Evolutionary conservation across 139 green algal species (phyloP).

Genomic region (Volvox africanus): DNA sequence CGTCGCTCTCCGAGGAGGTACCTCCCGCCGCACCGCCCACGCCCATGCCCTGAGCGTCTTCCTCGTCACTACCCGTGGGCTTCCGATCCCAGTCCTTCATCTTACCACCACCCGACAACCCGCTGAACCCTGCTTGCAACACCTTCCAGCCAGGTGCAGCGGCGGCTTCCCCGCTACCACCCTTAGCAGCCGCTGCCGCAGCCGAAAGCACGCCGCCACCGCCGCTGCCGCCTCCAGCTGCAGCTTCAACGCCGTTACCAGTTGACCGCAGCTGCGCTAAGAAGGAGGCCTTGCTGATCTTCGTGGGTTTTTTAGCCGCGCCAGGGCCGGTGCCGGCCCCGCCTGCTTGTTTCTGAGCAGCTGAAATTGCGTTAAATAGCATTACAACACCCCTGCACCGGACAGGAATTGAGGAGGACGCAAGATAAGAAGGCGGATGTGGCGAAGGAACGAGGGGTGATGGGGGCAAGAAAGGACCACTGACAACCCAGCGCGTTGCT

Average conservation of each 20-base stretch:
- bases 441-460: background rate
- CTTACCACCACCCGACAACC: slow-evolving; percentile 75
- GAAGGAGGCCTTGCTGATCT: slow-evolving; percentile 76
- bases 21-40: slow-evolving; percentile 23
- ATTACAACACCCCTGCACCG: slow-evolving; percentile 81
- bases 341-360: slow-evolving; percentile 74
- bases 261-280: slow-evolving; percentile 73
- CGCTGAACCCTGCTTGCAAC: slow-evolving; percentile 78
- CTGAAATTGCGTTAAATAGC: slow-evolving; percentile 92
- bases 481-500: no score
- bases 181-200: slow-evolving; percentile 24
- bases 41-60: slow-evolving; percentile 35
- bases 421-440: no score
- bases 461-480: background rate
- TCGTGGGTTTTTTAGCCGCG: slow-evolving; percentile 60
- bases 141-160: slow-evolving; percentile 76
- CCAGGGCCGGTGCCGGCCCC: slow-evolving; percentile 36
- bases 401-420: background rate
- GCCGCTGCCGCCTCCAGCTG: background rate
- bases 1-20: slow-evolving; percentile 4
- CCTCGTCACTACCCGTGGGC: slow-evolving; percentile 51
- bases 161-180: background rate
- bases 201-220: slow-evolving; percentile 14
- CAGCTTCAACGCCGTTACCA: background rate
- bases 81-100: slow-evolving; percentile 92